A percentile compares a stretch with the other conserved stretches of the same genome.
Conservation (phyloP, 805 yeast species). For the Candida parachauliodes region DNA sequence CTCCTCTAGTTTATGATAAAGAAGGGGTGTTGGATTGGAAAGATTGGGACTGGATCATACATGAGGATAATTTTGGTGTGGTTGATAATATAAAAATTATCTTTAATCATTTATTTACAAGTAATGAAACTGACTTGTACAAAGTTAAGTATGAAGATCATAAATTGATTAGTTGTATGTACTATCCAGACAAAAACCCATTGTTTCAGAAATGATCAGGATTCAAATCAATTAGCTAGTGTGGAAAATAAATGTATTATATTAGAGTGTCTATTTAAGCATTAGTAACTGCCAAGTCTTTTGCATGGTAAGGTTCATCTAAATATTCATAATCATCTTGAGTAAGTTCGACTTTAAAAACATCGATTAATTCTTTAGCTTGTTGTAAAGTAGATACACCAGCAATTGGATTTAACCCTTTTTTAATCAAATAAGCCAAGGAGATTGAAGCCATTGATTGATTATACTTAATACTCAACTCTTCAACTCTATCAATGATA, state of each 20-base stretch:
- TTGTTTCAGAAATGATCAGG: slow-evolving; percentile 1
- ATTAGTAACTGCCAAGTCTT: too few relatives aligned
- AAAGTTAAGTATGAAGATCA: slow-evolving; percentile 21
- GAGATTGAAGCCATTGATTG: neutral
- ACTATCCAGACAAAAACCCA: slow-evolving; percentile 11
- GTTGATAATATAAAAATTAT: slow-evolving; percentile 32
- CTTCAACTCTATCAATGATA: neutral
- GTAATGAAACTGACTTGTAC: slow-evolving; percentile 22
- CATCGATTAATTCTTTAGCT: neutral
- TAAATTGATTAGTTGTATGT: slow-evolving; percentile 12
- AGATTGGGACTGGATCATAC: slow-evolving; percentile 30
- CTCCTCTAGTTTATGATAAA: slow-evolving; percentile 26
- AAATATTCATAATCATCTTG: slow-evolving; percentile 19
- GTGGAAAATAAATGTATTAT: too few relatives aligned
- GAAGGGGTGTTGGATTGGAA: slow-evolving; percentile 46
- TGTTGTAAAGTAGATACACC: neutral
- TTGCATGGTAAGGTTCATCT: slow-evolving; percentile 33
- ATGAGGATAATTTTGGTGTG: slow-evolving; percentile 36
- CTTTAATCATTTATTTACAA: slow-evolving; percentile 20
- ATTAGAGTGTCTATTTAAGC: too few relatives aligned
- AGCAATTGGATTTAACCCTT: neutral
- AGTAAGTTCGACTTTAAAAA: neutral
- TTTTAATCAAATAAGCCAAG: neutral
- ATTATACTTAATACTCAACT: neutral
- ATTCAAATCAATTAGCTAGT: too few relatives aligned